Evolutionary conservation across 768 basidiomycete genomes (phyloP).

Genomic region (Amanita brunnescens): DNA sequence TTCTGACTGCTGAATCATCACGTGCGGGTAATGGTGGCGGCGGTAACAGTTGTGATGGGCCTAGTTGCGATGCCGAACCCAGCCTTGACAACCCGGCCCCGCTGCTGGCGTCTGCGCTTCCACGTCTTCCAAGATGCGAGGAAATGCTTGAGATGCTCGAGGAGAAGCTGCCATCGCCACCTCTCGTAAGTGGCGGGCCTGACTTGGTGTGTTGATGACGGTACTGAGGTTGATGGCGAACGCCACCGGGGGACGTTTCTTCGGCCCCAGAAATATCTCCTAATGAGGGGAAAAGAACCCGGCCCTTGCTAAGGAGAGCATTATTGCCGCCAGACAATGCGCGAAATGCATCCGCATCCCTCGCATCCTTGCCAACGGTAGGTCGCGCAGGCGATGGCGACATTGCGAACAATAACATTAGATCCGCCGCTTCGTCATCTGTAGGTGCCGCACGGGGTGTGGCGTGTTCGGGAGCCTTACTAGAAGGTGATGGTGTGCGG

Average conservation of each 20-base stretch:
- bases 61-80: neutral
- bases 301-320: slow-evolving; percentile 48
- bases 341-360: slow-evolving; percentile 49
- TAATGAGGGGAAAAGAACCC: slow-evolving; percentile 57
- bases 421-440: slow-evolving; percentile 79
- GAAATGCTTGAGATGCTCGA: slow-evolving; percentile 32
- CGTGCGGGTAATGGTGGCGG: slow-evolving; percentile 21
- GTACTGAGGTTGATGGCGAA: slow-evolving; percentile 2
- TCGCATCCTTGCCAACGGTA: slow-evolving; percentile 33
- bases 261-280: slow-evolving; percentile 3
- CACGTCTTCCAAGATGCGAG: slow-evolving; percentile 17
- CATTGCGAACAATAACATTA: slow-evolving; percentile 79
- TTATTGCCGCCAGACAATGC: slow-evolving; percentile 41
- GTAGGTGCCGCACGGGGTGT: slow-evolving; percentile 49
- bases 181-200: slow-evolving; percentile 14
- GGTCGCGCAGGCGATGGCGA: slow-evolving; percentile 74
- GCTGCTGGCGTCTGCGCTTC: neutral
- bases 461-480: slow-evolving; percentile 20
- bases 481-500: slow-evolving; percentile 31
- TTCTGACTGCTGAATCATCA: neutral
- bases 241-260: slow-evolving; percentile 10
- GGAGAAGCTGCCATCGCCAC: slow-evolving; percentile 28
- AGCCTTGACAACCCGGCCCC: slow-evolving; percentile 6
- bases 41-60: slow-evolving; percentile 22
- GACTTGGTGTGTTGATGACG: slow-evolving; percentile 7